Conservation (phyloP, 306 rosid genomes). For the Lupinus albus region DNA sequence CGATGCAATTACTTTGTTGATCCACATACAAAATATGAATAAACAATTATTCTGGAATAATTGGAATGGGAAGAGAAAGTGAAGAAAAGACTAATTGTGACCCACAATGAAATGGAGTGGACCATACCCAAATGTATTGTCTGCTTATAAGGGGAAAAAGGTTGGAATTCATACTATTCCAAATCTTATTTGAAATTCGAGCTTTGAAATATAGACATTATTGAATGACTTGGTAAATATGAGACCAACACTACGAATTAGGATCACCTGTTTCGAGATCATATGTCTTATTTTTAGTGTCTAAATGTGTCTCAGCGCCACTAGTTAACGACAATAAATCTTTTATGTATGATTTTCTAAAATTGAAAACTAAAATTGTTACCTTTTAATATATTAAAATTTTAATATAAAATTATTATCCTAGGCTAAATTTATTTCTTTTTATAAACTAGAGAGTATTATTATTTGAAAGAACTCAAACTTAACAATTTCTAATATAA, state of each 20-base stretch:
- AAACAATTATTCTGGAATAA: slow-evolving; percentile 5
- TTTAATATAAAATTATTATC: too few species aligned
- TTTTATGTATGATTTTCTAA: too few species aligned
- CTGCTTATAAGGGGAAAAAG: slow-evolving; percentile 27
- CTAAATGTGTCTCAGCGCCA: too few species aligned
- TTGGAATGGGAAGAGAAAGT: background rate
- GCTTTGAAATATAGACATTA: slow-evolving; percentile 32
- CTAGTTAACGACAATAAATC: background rate
- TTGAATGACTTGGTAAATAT: slow-evolving; percentile 34
- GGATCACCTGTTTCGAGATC: too few species aligned
- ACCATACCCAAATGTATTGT: slow-evolving; percentile 19
- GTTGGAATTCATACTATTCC: slow-evolving; percentile 6
- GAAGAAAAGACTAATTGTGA: slow-evolving; percentile 9
- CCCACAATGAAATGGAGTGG: slow-evolving; percentile 19
- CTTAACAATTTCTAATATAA: too few species aligned
- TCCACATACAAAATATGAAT: background rate
- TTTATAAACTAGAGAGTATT: too few species aligned
- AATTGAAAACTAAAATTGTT: too few species aligned
- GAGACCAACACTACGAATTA: too few species aligned
- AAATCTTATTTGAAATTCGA: slow-evolving; percentile 38
- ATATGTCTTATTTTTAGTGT: too few species aligned
- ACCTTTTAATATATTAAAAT: too few species aligned
- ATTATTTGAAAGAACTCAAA: too few species aligned
- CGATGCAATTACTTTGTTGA: background rate
- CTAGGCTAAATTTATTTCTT: too few species aligned